Base-by-base conservation (phyloP, 2,329 filamentous ascomycete genomes). In the Apiospora saccharicola region DNA sequence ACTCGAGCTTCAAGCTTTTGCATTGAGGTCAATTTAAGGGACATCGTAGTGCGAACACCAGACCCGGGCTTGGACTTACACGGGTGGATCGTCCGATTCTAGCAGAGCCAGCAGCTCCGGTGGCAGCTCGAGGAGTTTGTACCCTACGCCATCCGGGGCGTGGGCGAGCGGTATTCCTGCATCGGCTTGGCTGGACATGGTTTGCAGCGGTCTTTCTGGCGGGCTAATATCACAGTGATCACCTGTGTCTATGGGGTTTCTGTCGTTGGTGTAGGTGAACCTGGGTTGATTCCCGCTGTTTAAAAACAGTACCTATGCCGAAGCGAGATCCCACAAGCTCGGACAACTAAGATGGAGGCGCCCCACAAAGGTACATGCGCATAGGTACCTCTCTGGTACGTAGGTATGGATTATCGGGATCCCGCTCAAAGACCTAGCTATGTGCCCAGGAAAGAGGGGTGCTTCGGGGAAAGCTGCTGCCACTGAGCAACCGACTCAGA, bases 71-170 rank as follows among this genome's bases (percentile, higher is more conserved):
- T 12, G 22, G 43, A 83, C 86, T 78, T 81, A 90, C 89, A 85
- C 81, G 14, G 89, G 88, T 37, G 89, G 84, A 57, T 83, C 79
- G 22, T 86, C 83, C 12, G 88, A 86, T 78, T 90, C 87, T 57
- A 92, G 85, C 7, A 89, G 82, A 26, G 84, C 81, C 68, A 88
- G 83, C 12, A 92, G 82, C 72, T 91, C 90, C 0, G 88, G 83
- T 0, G 90, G 89, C 3, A 92, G 85, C 78, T 92, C 90, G 70
- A 92, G 82, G 71, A 92, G 86, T 72, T 89, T 90, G 80, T 91
- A 91, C 69, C 86, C 84, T 22, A 85, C 76, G 57, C 85, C 82
- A 67, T 87, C 81, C 8, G 86, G 86, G 51, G 82, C 82, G 76
- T 90, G 85, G 64, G 82, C 80, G 71, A 92, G 82, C 8, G 86